Conservation (phyloP, 1,139 yeast species). For the Suhomyces maxii region DNA sequence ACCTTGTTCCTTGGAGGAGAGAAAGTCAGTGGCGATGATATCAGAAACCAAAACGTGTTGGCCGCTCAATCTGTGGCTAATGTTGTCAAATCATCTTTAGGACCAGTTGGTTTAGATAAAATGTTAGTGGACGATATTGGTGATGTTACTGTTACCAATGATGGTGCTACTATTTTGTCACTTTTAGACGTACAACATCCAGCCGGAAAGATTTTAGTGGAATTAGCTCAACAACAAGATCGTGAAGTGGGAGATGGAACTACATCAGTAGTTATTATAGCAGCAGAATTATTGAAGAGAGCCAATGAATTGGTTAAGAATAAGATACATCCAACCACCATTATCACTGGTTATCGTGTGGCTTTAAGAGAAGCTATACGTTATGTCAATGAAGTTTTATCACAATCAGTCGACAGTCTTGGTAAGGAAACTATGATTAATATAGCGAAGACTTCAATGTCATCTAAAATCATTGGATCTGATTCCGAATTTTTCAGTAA, state of each 20-base stretch:
- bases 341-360: slow-evolving; percentile 92
- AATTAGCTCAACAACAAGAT: slow-evolving; percentile 98
- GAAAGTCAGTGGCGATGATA: slow-evolving; percentile 93
- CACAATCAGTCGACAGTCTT: slow-evolving; percentile 74
- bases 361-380: slow-evolving; percentile 92
- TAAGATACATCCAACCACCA: slow-evolving; percentile 96
- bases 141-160: slow-evolving; percentile 97
- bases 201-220: slow-evolving; percentile 95
- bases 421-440: slow-evolving; percentile 83
- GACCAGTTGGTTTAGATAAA: slow-evolving; percentile 98
- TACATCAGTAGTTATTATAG: slow-evolving; percentile 93
- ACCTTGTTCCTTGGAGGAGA: slow-evolving; percentile 95
- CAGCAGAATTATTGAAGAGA: slow-evolving; percentile 85
- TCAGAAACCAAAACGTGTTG: slow-evolving; percentile 91
- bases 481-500: slow-evolving; percentile 88
- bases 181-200: slow-evolving; percentile 97
- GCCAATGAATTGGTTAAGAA: slow-evolving; percentile 94
- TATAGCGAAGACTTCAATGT: slow-evolving; percentile 97
- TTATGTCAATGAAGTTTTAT: slow-evolving; percentile 81
- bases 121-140: slow-evolving; percentile 99
- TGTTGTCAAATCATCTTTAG: slow-evolving; percentile 93
- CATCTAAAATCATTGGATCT: slow-evolving; percentile 94
- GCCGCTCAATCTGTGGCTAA: slow-evolving; percentile 98
- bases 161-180: slow-evolving; percentile 94
- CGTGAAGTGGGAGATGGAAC: slow-evolving; percentile 99